These are phyloP conservation scores for Myriosclerotinia curreyana DNA, from an alignment of 2,329 filamentous ascomycete species.

Conservation along the genomic window DNA sequence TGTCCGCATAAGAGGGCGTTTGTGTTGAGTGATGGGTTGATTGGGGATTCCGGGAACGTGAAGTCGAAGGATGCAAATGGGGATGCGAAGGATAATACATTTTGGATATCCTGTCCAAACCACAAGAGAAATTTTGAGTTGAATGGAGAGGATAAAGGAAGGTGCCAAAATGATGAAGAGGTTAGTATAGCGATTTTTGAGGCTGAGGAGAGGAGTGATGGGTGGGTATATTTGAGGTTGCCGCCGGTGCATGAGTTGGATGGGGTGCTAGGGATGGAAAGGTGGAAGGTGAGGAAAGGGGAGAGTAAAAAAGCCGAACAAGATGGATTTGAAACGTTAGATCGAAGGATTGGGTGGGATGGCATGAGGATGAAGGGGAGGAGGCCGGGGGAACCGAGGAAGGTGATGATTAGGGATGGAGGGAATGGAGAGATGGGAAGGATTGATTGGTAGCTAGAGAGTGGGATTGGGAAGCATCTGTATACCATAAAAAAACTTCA, in stretches of 20 bases:
- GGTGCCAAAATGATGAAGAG: constrained; percentile 69
- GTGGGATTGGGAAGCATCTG: no score
- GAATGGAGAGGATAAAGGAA: constrained; percentile 59
- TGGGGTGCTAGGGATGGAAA: constrained; percentile 69
- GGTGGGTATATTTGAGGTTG: constrained; percentile 74
- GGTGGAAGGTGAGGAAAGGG: constrained; percentile 61
- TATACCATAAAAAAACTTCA: no score
- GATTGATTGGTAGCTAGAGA: no score
- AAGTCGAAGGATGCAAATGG: neutral
- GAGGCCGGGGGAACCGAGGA: neutral
- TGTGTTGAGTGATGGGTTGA: constrained; percentile 79
- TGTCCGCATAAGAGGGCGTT: constrained; percentile 90
- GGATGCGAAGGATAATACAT: constrained; percentile 46
- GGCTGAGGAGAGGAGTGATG: constrained; percentile 71
- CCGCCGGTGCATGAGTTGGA: constrained; percentile 81
- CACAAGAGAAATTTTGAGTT: constrained; percentile 91
- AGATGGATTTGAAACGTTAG: neutral
- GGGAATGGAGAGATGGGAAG: neutral
- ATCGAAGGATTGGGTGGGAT: neutral
- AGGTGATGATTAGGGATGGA: neutral
- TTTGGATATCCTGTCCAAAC: constrained; percentile 85
- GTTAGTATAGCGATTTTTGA: constrained; percentile 82
- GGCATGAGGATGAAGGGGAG: constrained; percentile 11
- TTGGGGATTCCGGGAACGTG: constrained; percentile 56
- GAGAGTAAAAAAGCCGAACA: neutral